Percentiles rank a stretch among this genome's conserved stretches.
Conservation (phyloP, 2,329 filamentous ascomycete species). For the Diaporthe velutina region DNA sequence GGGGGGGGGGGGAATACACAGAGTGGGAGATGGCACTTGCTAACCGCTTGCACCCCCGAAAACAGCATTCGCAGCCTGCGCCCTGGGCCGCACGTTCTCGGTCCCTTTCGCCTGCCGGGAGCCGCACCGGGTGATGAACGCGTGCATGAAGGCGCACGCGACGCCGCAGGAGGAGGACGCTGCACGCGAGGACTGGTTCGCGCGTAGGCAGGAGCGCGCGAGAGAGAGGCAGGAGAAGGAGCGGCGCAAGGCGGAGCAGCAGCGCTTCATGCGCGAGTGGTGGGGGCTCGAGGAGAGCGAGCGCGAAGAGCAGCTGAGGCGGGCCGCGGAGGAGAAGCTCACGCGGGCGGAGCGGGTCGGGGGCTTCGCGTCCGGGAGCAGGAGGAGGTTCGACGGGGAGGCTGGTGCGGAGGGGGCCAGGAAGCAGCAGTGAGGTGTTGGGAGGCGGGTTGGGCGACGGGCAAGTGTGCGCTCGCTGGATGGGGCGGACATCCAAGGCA, state of each 20-base stretch:
- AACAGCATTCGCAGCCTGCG: conserved; percentile 91
- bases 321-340: conserved; percentile 67
- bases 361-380: conserved; percentile 60
- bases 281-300: conserved; percentile 73
- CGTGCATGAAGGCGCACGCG: conserved; percentile 90
- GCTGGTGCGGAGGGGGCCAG: conserved; percentile 25
- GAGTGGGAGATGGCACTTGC: too few species aligned
- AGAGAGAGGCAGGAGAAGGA: conserved; percentile 75
- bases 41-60: background rate
- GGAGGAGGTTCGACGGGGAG: conserved; percentile 44
- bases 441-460: background rate
- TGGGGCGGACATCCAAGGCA: background rate
- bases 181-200: conserved; percentile 95
- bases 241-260: conserved; percentile 70
- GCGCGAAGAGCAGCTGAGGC: conserved; percentile 58
- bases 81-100: conserved; percentile 85
- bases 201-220: conserved; percentile 77
- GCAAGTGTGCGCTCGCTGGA: too few species aligned
- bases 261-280: conserved; percentile 76
- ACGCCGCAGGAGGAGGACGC: conserved; percentile 88
- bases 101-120: conserved; percentile 88
- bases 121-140: conserved; percentile 89
- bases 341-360: conserved; percentile 66
- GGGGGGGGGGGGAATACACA: too few species aligned
- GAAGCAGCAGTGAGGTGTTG: conserved; percentile 30